Evolutionary conservation across 139 green algal species (phyloP), one percentile per base, ranked within the genome.

Genomic region (Chlorella vulgaris): DNA sequence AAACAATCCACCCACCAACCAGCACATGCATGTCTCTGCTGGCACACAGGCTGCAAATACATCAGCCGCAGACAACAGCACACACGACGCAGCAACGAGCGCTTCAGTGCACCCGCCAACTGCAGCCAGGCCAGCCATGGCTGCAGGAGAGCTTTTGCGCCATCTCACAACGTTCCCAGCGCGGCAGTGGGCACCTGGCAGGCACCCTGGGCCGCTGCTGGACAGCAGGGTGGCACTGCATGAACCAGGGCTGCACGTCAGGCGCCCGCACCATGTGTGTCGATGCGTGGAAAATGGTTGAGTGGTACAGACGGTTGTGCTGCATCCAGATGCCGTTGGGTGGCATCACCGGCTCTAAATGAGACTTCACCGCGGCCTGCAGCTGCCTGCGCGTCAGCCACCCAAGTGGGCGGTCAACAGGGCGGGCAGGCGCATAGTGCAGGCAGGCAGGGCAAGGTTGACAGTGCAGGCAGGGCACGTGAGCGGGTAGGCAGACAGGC

Each of bases 241-340:
- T n/a, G n/a, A n/a, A n/a, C n/a, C n/a, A n/a, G n/a, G n/a, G 47
- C 47, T 58, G 15, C 15, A 58, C 47, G 47, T 58, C 47, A 58
- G 47, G 47, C 10, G 47, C 47, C 66, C 83, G 63, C 76, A 94
- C 90, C 82, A n/a, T 31, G 24, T 95, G 90, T 22, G 83, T 86
- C 1, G 89, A 92, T 1, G 91, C 91, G 36, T 94, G 91, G 82
- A 81, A 93, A 2, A 95, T 53, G 3, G 90, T 94, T 61, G 88
- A 84, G 80, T 95, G 91, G 65, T 89, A 91, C 22, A 92, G 39
- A 4, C 35, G 2, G 19, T 47, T 28, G 79, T 94, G 84, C 84
- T 95, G 91, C 84, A 87, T 63, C 91, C 91, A 95, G 1, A 93
- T 38, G 35, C 71, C 84, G 33, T 76, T 83, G 0, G 83, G 42